Base-by-base conservation (phyloP, 1,284 basidiomycete genomes). In the Calocybe gambosa region DNA sequence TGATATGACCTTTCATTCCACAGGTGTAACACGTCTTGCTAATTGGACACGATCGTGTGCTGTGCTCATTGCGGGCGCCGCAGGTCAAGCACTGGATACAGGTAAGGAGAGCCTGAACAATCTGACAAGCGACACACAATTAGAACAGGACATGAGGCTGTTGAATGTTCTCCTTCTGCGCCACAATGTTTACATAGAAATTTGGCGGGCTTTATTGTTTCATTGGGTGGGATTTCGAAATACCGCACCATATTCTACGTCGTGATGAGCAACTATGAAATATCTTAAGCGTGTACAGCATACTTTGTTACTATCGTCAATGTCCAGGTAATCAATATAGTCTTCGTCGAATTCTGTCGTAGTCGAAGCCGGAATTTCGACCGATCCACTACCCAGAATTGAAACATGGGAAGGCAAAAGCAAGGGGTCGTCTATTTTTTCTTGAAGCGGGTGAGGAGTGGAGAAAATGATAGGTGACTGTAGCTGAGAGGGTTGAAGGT, bases 1-100 rank as follows among this genome's bases (percentile, higher is more conserved):
- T 85, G 41, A 91, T 77, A 60, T 96, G 92, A 0, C 93, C 93
- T 58, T 86, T 84, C 75, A 85, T 84, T 21, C 89, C 89, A 58
- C 93, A 96, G 2, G 74, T 78, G 62, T 84, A 94, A 60, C 93
- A 95, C 4, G 80, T 82, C 58, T 93, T 84, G 59, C 81, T 83
- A 49, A 90, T 83, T 0, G 92, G 90, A 64, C 93, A 96, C 45
- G 82, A 80, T 45, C 83, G 73, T 5, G 91, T 89, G 5, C 76
- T 70, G 61, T 96, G 93, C 52, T 93, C 88, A 58, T 95, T 82
- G 46, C 85, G 77, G 13, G 78, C 88, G 43, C 93, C 93, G 58
- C 93, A 96, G 8, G 87, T 91, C 25, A 89, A 65, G 61, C 93
- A 96, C 90, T 95, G 45, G 3, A 39, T 36, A 37, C 43, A 42